A percentile compares a stretch with the other conserved stretches of the same genome.
These are phyloP conservation scores for Eremothecium sinecaudum DNA, from an alignment of 1,139 yeast species.

Conservation along the genomic window DNA sequence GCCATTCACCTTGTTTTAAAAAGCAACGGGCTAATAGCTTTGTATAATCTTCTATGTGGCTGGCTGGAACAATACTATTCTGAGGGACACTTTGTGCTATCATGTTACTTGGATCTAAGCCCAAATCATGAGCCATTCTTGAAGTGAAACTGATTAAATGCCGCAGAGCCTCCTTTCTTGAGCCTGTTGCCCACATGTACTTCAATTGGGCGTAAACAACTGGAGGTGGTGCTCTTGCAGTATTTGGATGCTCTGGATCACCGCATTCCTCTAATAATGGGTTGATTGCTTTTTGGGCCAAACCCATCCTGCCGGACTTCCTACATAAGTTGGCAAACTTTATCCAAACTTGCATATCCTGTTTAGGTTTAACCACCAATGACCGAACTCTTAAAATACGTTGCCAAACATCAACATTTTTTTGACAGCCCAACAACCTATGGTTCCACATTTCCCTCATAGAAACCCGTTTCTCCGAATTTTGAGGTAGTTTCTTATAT, in stretches of 20 bases:
- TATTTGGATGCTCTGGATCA: slow-evolving; percentile 41
- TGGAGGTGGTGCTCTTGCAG: slow-evolving; percentile 84
- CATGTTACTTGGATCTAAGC: slow-evolving; percentile 69
- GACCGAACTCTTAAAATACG: slow-evolving; percentile 90
- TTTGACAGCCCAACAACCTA: slow-evolving; percentile 83
- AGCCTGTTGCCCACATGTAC: slow-evolving; percentile 95
- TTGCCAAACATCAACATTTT: slow-evolving; percentile 98
- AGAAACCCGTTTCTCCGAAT: slow-evolving; percentile 64
- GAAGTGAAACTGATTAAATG: slow-evolving; percentile 86
- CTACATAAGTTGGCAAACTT: slow-evolving; percentile 94
- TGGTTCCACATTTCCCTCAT: slow-evolving; percentile 94
- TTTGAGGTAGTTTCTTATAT: slow-evolving; percentile 76
- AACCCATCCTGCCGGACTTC: slow-evolving; percentile 81
- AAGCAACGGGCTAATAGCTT: slow-evolving; percentile 85
- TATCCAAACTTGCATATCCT: slow-evolving; percentile 97
- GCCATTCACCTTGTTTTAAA: slow-evolving; percentile 98
- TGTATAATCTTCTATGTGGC: slow-evolving; percentile 77
- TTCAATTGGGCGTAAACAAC: slow-evolving; percentile 95
- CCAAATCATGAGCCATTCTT: slow-evolving; percentile 79
- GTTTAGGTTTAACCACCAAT: slow-evolving; percentile 86
- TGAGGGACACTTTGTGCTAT: slow-evolving; percentile 49
- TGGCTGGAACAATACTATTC: slow-evolving; percentile 60
- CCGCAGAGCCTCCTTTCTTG: slow-evolving; percentile 73
- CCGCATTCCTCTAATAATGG: slow-evolving; percentile 51
- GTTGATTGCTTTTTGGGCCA: slow-evolving; percentile 87